These are phyloP conservation scores for Intubia oerlemansii DNA, from an alignment of 2,329 filamentous ascomycete species.

Conservation along the genomic window DNA sequence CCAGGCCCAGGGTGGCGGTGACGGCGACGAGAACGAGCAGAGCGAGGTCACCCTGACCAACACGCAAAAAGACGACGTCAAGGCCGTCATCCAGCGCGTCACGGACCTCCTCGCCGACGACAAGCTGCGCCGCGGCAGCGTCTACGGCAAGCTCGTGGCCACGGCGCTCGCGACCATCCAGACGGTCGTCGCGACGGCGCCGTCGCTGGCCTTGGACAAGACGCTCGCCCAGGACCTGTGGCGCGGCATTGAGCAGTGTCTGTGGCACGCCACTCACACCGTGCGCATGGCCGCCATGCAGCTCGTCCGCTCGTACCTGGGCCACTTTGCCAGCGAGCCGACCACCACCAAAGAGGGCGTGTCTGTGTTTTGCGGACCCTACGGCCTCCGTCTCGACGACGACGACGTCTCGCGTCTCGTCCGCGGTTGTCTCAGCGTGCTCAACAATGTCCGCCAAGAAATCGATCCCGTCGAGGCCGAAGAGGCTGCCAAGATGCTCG, in stretches of 20 bases:
- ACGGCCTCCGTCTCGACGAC: constrained; percentile 45
- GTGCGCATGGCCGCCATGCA: constrained; percentile 61
- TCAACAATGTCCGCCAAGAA: constrained; percentile 45
- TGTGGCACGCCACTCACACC: constrained; percentile 49
- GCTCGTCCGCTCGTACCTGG: constrained; percentile 56
- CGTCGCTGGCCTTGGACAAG: constrained; percentile 37
- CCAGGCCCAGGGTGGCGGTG: not conserved
- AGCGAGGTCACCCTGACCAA: constrained; percentile 12
- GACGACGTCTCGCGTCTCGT: constrained; percentile 41
- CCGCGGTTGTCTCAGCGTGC: constrained; percentile 23
- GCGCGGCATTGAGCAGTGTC: constrained; percentile 42
- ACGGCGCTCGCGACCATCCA: constrained; percentile 49
- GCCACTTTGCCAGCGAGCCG: constrained; percentile 43
- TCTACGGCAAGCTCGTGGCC: constrained; percentile 36
- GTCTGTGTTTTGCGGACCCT: constrained; percentile 25
- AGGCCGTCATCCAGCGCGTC: constrained; percentile 35
- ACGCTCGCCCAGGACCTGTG: constrained; percentile 37
- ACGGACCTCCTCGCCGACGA: constrained; percentile 28
- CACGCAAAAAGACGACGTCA: constrained; percentile 46
- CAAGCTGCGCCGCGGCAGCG: constrained; percentile 31
- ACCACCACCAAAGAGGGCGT: no score
- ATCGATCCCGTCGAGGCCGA: constrained; percentile 57
- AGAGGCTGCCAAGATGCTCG: constrained; percentile 60
- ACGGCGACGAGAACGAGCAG: not conserved
- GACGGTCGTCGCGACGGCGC: constrained; percentile 45